A percentile compares a stretch with the other conserved stretches of the same genome.
These are phyloP conservation scores for Viridothelium virens DNA, from an alignment of 495 filamentous ascomycete genomes.

Conservation along the genomic window DNA sequence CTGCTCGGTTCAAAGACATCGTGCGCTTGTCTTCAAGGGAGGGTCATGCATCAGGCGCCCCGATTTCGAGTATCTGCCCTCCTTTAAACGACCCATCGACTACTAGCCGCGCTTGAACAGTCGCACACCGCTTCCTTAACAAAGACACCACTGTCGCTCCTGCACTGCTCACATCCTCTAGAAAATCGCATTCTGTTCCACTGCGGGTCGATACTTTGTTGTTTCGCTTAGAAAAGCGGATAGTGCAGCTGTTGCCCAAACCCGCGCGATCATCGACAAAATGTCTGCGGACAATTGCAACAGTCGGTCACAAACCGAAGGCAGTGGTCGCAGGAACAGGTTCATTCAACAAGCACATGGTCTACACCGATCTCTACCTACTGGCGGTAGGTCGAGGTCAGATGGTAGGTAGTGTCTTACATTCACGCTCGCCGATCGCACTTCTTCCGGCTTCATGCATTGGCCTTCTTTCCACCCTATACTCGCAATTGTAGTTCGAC, in stretches of 20 bases:
- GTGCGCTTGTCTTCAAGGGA: not conserved
- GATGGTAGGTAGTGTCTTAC: slow-evolving; percentile 15
- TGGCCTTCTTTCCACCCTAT: not conserved
- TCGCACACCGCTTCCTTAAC: not conserved
- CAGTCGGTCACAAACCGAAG: not conserved
- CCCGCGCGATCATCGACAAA: not conserved
- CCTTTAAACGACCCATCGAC: not conserved
- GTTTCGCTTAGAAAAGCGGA: not conserved
- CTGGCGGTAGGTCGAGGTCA: slow-evolving; percentile 9
- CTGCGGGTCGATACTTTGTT: not conserved
- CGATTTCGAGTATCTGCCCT: not conserved
- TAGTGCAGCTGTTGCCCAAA: not conserved
- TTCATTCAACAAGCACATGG: not conserved
- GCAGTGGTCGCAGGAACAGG: not conserved
- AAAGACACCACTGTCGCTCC: not conserved
- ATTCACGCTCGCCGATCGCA: not conserved
- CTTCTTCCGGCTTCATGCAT: slow-evolving; percentile 8
- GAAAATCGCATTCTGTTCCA: not conserved
- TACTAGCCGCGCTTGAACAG: not conserved
- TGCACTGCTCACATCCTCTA: not conserved
- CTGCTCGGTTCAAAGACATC: not conserved
- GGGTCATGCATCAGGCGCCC: not conserved
- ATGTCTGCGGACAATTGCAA: slow-evolving; percentile 3
- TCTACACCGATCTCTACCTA: slow-evolving; percentile 3
- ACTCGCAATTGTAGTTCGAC: not conserved